These are phyloP conservation scores for Teratosphaeria zuluensis DNA, from an alignment of 2,329 filamentous ascomycete genomes.

Conservation along the genomic window DNA sequence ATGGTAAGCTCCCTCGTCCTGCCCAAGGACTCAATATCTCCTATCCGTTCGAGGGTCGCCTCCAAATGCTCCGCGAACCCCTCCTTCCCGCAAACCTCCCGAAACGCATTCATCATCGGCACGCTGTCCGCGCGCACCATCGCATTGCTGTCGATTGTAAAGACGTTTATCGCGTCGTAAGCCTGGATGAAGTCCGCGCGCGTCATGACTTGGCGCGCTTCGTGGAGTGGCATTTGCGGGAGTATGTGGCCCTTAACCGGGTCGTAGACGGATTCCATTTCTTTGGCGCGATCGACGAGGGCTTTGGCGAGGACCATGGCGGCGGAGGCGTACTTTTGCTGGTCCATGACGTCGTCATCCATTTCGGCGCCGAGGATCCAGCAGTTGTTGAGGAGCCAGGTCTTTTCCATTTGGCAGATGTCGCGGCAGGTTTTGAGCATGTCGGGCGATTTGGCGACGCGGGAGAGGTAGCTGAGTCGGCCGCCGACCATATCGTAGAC, in stretches of 20 bases:
- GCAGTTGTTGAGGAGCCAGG: conserved; percentile 71
- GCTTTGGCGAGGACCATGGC: conserved; percentile 90
- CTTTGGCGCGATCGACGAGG: conserved; percentile 72
- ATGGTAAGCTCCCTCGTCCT: conserved; percentile 90
- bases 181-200: conserved; percentile 83
- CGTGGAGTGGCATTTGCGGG: conserved; percentile 70
- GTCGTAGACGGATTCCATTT: conserved; percentile 54
- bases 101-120: conserved; percentile 90
- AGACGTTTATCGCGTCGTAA: conserved; percentile 89
- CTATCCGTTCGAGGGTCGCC: conserved; percentile 72
- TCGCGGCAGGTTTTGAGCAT: conserved; percentile 70
- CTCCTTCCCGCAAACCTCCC: conserved; percentile 64
- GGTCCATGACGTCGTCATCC: conserved; percentile 98
- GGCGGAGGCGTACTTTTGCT: conserved; percentile 89
- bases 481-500: conserved; percentile 85
- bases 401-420: conserved; percentile 62
- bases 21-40: conserved; percentile 86
- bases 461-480: conserved; percentile 75
- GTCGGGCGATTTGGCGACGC: conserved; percentile 75
- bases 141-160: conserved; percentile 80
- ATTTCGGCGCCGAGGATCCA: conserved; percentile 66
- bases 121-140: conserved; percentile 88
- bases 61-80: conserved; percentile 79
- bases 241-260: conserved; percentile 60
- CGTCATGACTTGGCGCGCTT: conserved; percentile 88